phyloP scores from a whole-genome alignment of 805 yeast genomes.

The Kodamaea kaohsiungensis region DNA sequence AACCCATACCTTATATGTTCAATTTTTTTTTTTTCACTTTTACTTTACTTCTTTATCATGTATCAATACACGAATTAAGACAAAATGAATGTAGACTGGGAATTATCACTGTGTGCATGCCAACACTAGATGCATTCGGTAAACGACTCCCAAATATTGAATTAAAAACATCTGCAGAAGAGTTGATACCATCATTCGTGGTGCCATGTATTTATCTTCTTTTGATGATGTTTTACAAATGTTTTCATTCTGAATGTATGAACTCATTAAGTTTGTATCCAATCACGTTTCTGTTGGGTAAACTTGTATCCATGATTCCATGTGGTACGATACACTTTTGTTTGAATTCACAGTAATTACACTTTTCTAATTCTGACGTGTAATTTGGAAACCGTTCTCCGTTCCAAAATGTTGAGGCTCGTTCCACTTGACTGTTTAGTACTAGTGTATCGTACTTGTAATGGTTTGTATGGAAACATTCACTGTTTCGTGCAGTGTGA shows the following conservation, averaged over 20 bases:
- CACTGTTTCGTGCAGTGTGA: conserved; percentile 35
- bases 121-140: conserved; percentile 44
- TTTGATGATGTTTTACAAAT: conserved; percentile 17
- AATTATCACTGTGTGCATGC: conserved; percentile 49
- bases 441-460: conserved; percentile 38
- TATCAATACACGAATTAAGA: conserved; percentile 5
- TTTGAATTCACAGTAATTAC: conserved; percentile 57
- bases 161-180: conserved; percentile 17
- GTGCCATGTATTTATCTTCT: conserved; percentile 12
- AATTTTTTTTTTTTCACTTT: not conserved
- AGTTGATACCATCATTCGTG: conserved; percentile 6
- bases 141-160: conserved; percentile 56
- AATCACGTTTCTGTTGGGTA: not conserved
- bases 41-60: not conserved
- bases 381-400: conserved; percentile 54
- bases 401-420: conserved; percentile 55
- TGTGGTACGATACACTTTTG: conserved; percentile 17
- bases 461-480: conserved; percentile 37
- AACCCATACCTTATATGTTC: not conserved
- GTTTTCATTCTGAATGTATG: not conserved
- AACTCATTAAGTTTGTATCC: conserved; percentile 8
- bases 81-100: conserved; percentile 8
- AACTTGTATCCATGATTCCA: not conserved
- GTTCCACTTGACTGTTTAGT: conserved; percentile 28
- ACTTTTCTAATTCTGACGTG: conserved; percentile 42